These are phyloP conservation scores for Sporothrix brasiliensis DNA, from an alignment of 2,329 filamentous ascomycete species.

Conservation along the genomic window DNA sequence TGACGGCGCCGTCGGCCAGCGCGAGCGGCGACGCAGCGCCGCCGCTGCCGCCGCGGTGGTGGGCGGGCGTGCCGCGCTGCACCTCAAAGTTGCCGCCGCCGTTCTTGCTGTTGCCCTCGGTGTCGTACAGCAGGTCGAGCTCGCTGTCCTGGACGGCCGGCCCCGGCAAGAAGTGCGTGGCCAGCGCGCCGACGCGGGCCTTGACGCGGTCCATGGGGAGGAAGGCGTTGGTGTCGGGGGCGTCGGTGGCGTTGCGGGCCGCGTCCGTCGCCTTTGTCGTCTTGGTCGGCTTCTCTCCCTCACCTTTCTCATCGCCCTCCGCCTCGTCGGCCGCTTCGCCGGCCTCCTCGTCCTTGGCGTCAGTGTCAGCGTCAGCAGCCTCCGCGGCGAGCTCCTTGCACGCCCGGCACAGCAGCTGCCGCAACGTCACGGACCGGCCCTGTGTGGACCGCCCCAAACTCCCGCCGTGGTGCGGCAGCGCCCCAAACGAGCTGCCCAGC, in stretches of 20 bases:
- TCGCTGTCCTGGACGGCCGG: conserved; percentile 62
- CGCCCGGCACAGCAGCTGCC: conserved; percentile 74
- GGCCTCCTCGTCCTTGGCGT: conserved; percentile 36
- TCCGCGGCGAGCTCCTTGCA: conserved; percentile 63
- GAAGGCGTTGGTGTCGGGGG: conserved; percentile 47
- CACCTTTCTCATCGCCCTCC: background rate
- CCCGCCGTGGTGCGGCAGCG: conserved; percentile 38
- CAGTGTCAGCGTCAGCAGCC: conserved; percentile 52
- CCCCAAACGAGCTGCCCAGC: conserved; percentile 26
- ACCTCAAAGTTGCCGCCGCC: conserved; percentile 87
- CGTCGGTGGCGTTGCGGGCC: too few species aligned
- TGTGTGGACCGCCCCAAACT: conserved; percentile 53
- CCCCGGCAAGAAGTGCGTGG: conserved; percentile 12
- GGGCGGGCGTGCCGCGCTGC: conserved; percentile 45
- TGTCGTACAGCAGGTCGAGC: conserved; percentile 83
- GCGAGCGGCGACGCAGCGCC: background rate
- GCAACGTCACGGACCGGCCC: conserved; percentile 68
- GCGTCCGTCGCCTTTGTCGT: conserved; percentile 38
- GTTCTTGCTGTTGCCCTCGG: conserved; percentile 81
- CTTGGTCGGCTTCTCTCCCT: conserved; percentile 40
- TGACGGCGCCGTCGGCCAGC: conserved; percentile 43
- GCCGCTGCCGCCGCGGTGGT: background rate
- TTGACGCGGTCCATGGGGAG: conserved; percentile 70
- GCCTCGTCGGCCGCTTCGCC: too few species aligned
- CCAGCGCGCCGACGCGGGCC: conserved; percentile 62